Evolutionary conservation across 208 protist genomes (phyloP).

Genomic region (Trypanosomatidae sp.): DNA sequence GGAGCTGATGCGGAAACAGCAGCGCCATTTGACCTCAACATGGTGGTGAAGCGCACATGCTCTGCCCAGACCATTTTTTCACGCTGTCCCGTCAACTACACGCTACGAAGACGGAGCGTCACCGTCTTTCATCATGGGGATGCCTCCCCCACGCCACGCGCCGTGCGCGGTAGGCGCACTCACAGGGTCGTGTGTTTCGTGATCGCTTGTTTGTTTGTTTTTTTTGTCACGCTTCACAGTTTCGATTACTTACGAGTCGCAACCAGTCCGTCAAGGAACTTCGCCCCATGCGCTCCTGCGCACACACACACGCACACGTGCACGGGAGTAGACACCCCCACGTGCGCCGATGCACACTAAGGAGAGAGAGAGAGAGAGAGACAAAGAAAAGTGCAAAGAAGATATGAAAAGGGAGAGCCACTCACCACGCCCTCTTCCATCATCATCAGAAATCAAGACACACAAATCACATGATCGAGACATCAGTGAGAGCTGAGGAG

Average conservation of each 20-base stretch:
- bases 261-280: background rate
- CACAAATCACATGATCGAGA: background rate
- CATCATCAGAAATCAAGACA: background rate
- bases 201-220: background rate
- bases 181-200: background rate
- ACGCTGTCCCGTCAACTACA: background rate
- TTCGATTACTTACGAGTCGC: slow-evolving; percentile 1
- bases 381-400: background rate
- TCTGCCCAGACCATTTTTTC: background rate
- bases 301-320: background rate
- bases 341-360: background rate
- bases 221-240: too few relatives aligned
- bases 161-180: background rate
- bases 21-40: background rate
- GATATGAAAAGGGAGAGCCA: background rate
- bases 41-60: background rate
- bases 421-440: background rate
- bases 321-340: background rate
- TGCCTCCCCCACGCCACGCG: background rate
- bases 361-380: background rate
- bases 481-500: background rate
- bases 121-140: background rate
- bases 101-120: background rate
- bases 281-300: background rate
- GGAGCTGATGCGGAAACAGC: background rate